phyloP scores from a whole-genome alignment of 2,329 filamentous ascomycete species.

The Claviceps citrina region DNA sequence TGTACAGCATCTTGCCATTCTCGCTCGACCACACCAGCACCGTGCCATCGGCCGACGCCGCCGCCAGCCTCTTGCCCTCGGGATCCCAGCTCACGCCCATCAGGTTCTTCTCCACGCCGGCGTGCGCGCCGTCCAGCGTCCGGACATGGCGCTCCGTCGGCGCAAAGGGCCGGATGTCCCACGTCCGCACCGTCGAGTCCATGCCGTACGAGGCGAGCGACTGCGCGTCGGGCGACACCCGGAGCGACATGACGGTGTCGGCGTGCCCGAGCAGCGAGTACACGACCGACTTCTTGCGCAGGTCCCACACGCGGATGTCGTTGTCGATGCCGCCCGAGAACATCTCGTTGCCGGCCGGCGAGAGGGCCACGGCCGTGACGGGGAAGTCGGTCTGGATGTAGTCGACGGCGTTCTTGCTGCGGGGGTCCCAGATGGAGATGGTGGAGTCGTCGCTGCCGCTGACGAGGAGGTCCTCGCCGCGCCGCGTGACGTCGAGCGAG shows the following conservation, averaged over 20 bases:
- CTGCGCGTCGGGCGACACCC: constrained; percentile 86
- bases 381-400: constrained; percentile 86
- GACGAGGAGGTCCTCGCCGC: constrained; percentile 79
- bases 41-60: constrained; percentile 78
- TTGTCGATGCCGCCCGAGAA: constrained; percentile 94
- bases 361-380: constrained; percentile 78
- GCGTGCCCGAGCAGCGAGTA: constrained; percentile 82
- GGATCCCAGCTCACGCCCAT: constrained; percentile 81
- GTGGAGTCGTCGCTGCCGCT: constrained; percentile 88
- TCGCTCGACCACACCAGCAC: constrained; percentile 83
- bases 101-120: constrained; percentile 81
- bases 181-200: constrained; percentile 85
- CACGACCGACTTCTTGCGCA: constrained; percentile 76
- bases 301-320: constrained; percentile 92
- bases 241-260: constrained; percentile 80
- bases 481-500: constrained; percentile 69
- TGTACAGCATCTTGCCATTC: constrained; percentile 82
- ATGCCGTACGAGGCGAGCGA: constrained; percentile 82
- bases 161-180: constrained; percentile 92
- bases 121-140: constrained; percentile 82
- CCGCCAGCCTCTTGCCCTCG: constrained; percentile 71
- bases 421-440: constrained; percentile 90
- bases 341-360: constrained; percentile 87
- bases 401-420: constrained; percentile 74
- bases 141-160: constrained; percentile 70